Evolutionary conservation across 2,329 filamentous ascomycete genomes (phyloP), one percentile per base, ranked within the genome.

Genomic region (Scopulariopsis brevicaulis): DNA sequence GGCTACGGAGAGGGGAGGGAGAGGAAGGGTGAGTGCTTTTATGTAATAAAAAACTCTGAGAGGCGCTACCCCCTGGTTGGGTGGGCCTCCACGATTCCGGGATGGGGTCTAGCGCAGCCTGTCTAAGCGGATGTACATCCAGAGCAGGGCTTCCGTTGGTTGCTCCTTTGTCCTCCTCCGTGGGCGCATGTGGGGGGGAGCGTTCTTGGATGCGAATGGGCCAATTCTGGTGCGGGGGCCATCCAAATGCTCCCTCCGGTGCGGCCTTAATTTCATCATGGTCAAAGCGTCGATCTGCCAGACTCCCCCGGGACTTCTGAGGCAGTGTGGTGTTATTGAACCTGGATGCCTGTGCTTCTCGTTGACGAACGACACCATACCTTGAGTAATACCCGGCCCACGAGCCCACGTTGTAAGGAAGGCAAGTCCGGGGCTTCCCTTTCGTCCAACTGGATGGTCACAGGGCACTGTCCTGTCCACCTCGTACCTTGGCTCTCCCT

Each of bases 21-120:
- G 24, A 51, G 50, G 28, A 32, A 37, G 55, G 55, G 55, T 32
- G 48, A 40, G 28, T 37, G 55, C 55, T 57, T 57, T 57, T 57
- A 57, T 57, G 55, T 57, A 57, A 57, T 57, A 34, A 40, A 53
- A 57, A 57, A 53, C 22, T 20, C 20, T 24, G 20, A 50, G 46
- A 22, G n/a, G 46, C 46, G 20, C 46, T 50, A 50, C 11, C 46
- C 46, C 46, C 46, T 50, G 46, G 5, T 22, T n/a, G 22, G 22
- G 46, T 50, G 46, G 46, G 20, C 46, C 46, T n/a, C 22, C 7
- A 24, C 46, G 46, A 24, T n/a, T 50, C n/a, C 46, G 24, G 20
- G 46, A 50, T 50, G 20, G 46, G 46, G 46, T 10, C 46, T 50
- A 50, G 46, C 46, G 46, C 46, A 4, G 28, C 28, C 7, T 50